Base-by-base conservation (phyloP, 352 stramenopile genomes). In the Globisporangium uncinulatum region DNA sequence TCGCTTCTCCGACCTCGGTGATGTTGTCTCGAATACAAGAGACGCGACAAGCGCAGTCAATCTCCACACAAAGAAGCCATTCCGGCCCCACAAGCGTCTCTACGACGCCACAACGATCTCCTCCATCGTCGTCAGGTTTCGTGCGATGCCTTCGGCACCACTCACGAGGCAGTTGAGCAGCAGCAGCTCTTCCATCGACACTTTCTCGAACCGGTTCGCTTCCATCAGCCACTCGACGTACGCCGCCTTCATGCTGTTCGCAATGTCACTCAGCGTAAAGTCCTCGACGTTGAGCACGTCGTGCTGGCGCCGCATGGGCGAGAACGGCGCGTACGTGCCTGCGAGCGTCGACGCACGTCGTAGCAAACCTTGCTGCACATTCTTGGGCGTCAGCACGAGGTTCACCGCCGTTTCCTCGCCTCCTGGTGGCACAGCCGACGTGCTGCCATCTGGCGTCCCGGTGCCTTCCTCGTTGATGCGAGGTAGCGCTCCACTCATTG, bases 211-310 rank as follows among this genome's bases (percentile, higher is more conserved):
- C 14, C 81, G 79, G 21, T 80, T 72, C 36, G 65, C 73, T 64
- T 89, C 83, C 75, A 93, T 82, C 17, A 92, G 66, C 79, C 79
- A 90, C 69, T 88, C 77, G 9, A 90, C 78, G 45, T 91, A 92
- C 7, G 79, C 73, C 47, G 76, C 65, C 54, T 90, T 89, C 78
- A 94, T 89, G 48, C 72, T 62, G 10, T 66, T 62, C 0, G 83
- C 81, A 24, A 90, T 89, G 31, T 92, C 81, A 34, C 68, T 70
- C 7, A 89, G 73, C 11, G 69, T 80, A 42, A 93, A 93, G 56
- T 89, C 83, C 37, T 89, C 82, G 2, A 93, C 77, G 58, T 92
- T 92, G 9, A 92, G 52, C 41, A 94, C 75, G 32, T 94, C 81
- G 69, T 92, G 83, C 36, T 88, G 65, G n/a, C 77, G 74, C 31